Conservation (phyloP, 441 rosid genomes). For the Populus hybrid region DNA sequence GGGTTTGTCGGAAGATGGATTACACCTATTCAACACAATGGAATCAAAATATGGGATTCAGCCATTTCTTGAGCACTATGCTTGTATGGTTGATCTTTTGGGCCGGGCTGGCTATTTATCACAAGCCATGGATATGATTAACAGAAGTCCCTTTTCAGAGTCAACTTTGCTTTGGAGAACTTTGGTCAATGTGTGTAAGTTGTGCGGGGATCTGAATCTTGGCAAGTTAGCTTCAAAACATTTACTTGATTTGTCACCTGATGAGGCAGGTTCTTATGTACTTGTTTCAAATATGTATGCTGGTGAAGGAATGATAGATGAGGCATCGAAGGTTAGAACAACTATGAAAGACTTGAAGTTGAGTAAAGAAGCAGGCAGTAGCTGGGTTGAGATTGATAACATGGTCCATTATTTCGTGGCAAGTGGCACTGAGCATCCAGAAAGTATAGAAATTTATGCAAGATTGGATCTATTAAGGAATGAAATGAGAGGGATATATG, state of each 20-base stretch:
- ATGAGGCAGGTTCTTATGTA: slow-evolving; percentile 46
- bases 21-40: slow-evolving; percentile 44
- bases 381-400: slow-evolving; percentile 56
- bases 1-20: slow-evolving; percentile 50
- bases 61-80: slow-evolving; percentile 55
- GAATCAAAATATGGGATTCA: slow-evolving; percentile 46
- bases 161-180: slow-evolving; percentile 58
- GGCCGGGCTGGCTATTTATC: slow-evolving; percentile 62
- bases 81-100: slow-evolving; percentile 68
- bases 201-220: slow-evolving; percentile 47
- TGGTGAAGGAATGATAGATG: slow-evolving; percentile 36
- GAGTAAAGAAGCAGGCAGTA: slow-evolving; percentile 53
- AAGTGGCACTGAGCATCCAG: slow-evolving; percentile 48
- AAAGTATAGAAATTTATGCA: slow-evolving; percentile 32
- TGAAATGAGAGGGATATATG: slow-evolving; percentile 21
- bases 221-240: slow-evolving; percentile 50
- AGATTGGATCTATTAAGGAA: slow-evolving; percentile 23
- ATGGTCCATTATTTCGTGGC: slow-evolving; percentile 52
- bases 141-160: slow-evolving; percentile 54
- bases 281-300: slow-evolving; percentile 61
- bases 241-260: slow-evolving; percentile 42
- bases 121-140: slow-evolving; percentile 53
- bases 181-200: slow-evolving; percentile 59
- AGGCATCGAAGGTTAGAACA: slow-evolving; percentile 43
- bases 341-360: slow-evolving; percentile 51